A percentile compares a stretch with the other conserved stretches of the same genome.
Evolutionary conservation across 768 basidiomycete species (phyloP).

Genomic region (Lepiota venenata): DNA sequence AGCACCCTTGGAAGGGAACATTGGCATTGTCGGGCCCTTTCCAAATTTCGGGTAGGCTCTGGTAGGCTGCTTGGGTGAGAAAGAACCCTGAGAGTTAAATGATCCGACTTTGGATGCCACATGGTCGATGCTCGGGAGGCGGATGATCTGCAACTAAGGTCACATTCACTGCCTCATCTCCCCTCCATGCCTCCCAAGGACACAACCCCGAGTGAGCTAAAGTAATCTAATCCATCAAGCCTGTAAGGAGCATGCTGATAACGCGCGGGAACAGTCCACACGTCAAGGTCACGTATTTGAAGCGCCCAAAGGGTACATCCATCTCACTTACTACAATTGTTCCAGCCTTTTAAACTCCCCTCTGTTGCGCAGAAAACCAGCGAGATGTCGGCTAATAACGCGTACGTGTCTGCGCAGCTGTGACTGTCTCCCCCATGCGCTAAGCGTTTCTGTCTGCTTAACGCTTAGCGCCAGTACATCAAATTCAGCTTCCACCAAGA

Average conservation of each 20-base stretch:
- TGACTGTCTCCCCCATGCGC: background rate
- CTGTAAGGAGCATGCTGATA: background rate
- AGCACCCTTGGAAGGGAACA: too few species aligned
- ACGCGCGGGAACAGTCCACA: background rate
- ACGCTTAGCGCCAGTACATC: conserved; percentile 1
- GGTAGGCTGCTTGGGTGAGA: too few species aligned
- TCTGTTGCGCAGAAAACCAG: background rate
- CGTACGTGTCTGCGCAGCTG: background rate
- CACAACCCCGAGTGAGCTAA: background rate
- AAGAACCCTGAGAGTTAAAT: background rate
- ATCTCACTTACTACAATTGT: background rate
- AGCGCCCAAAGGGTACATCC: background rate
- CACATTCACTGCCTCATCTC: background rate
- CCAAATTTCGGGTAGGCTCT: too few species aligned
- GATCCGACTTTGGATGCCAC: conserved; percentile 5
- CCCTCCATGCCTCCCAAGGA: conserved; percentile 8
- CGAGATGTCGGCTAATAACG: background rate
- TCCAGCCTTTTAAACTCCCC: background rate
- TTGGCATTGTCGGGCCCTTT: too few species aligned
- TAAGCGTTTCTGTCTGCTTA: background rate
- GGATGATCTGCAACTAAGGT: background rate
- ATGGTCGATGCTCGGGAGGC: background rate
- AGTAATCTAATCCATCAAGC: background rate
- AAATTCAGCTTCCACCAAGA: background rate
- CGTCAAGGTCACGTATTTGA: conserved; percentile 6